Conservation (phyloP, 495 filamentous ascomycete genomes). For the Chaetomium tenue region DNA sequence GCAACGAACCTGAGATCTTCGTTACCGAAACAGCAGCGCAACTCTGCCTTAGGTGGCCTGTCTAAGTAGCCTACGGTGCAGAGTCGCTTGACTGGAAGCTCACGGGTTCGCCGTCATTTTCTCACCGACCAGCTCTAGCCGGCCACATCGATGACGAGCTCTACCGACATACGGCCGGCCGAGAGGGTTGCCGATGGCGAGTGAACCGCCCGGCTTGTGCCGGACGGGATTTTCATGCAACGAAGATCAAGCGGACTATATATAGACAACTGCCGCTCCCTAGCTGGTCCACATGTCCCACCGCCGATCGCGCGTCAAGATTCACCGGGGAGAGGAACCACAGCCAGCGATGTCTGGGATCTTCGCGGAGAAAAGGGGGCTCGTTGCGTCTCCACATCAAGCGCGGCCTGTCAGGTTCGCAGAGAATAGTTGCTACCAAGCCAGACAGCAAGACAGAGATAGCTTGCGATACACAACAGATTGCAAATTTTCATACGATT, state of each 20-base stretch:
- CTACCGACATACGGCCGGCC: no score
- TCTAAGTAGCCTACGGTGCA: background rate
- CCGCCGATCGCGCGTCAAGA: background rate
- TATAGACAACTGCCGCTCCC: background rate
- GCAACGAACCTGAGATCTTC: background rate
- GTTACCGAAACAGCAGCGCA: background rate
- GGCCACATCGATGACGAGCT: background rate
- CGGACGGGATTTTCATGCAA: background rate
- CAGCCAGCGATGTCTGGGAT: background rate
- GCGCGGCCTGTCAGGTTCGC: background rate
- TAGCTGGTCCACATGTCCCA: background rate
- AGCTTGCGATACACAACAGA: conserved; percentile 16
- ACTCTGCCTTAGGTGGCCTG: background rate
- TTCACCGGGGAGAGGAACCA: background rate
- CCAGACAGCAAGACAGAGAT: background rate
- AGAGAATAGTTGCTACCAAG: background rate
- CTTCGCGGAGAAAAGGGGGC: background rate
- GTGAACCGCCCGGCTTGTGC: background rate
- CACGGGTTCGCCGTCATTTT: background rate
- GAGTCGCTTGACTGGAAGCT: background rate
- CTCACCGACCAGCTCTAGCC: background rate
- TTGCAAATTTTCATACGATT: conserved; percentile 2
- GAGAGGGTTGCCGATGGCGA: background rate
- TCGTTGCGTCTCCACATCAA: background rate
- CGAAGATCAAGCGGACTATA: background rate